Evolutionary conservation across 2,329 filamentous ascomycete genomes (phyloP), one percentile per base, ranked within the genome.

Genomic region (Sclerotinia sclerotiorum): DNA sequence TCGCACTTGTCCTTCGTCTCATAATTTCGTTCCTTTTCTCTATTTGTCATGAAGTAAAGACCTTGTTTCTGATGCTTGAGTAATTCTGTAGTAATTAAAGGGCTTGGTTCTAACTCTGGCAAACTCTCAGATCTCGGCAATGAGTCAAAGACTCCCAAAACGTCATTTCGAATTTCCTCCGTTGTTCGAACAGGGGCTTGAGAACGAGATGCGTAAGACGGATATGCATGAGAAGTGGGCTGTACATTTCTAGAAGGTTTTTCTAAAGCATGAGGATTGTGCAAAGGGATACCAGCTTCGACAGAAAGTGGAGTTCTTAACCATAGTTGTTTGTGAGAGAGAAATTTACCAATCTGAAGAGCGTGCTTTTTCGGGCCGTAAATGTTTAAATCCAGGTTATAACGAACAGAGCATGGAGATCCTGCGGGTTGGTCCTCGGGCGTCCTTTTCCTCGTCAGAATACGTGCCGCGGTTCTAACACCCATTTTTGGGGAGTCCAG

Each of bases 1-100:
- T 88, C 87, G 21, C 85, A 84, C 65, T 85, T 84, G 44, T 90
- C 87, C 3, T 83, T 81, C 0, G 82, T 81, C 27, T 87, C 85
- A 64, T 84, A 84, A n/a, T 83, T 82, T 17, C 85, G 83, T 0
- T 87, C 85, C 61, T 87, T 85, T 79, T 98, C 94, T 71, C 92
- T 90, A 27, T 86, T 85, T 13, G 84, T 87, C 90, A 98, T 93
- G 77, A 97, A 98, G 77, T 89, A 87, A 0, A 98, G 84, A 0
- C 91, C 94, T 79, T 97, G 93, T 78, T 92, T 95, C 78, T 98
- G 94, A 79, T 98, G 94, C 69, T 85, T 84, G 54, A 97, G 87
- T 24, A 98, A 81, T 39, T 87, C 83, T 0, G 89, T 93, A 68
- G 84, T 84, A 65, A 95, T 84, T 8, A 81, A 79, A 2, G 80